Percentiles rank a stretch among this genome's conserved stretches.
These are phyloP conservation scores for Fusarium decemcellulare DNA, from an alignment of 2,329 filamentous ascomycete species.

Conservation along the genomic window DNA sequence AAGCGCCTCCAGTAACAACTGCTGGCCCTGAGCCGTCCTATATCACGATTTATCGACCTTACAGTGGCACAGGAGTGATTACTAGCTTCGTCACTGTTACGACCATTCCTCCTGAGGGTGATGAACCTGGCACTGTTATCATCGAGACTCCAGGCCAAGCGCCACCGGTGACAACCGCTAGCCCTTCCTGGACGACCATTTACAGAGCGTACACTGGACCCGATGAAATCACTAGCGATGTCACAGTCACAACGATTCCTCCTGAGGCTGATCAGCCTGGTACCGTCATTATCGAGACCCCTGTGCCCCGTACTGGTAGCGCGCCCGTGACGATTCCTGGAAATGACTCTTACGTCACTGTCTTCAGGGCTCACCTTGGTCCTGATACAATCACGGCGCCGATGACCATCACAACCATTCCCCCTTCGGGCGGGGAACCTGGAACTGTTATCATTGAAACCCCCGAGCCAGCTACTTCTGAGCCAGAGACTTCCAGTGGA, in stretches of 20 bases:
- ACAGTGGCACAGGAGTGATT: constrained; percentile 7
- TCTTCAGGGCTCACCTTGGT: constrained; percentile 26
- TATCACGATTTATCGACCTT: constrained; percentile 10
- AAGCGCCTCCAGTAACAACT: constrained; percentile 6
- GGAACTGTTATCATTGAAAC: constrained; percentile 13
- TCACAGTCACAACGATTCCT: constrained; percentile 8
- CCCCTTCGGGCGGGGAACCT: background rate
- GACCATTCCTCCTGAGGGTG: constrained; percentile 16
- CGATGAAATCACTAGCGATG: background rate
- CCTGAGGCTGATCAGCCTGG: background rate
- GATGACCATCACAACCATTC: constrained; percentile 2
- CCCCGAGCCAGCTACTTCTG: background rate
- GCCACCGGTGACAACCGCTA: background rate
- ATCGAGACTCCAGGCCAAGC: constrained; percentile 23
- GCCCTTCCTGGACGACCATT: constrained; percentile 3
- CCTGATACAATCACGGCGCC: background rate
- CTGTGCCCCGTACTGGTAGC: background rate
- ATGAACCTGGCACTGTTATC: constrained; percentile 27
- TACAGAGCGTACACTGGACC: background rate
- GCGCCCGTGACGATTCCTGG: background rate
- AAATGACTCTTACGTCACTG: constrained; percentile 22
- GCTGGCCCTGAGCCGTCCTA: background rate
- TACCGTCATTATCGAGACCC: constrained; percentile 5
- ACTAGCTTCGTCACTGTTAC: constrained; percentile 17
- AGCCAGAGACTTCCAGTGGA: constrained; percentile 1